Percentiles rank a stretch among this genome's conserved stretches.
These are phyloP conservation scores for Cucurbita ficifolia DNA, from an alignment of 306 rosid genomes.

Conservation along the genomic window DNA sequence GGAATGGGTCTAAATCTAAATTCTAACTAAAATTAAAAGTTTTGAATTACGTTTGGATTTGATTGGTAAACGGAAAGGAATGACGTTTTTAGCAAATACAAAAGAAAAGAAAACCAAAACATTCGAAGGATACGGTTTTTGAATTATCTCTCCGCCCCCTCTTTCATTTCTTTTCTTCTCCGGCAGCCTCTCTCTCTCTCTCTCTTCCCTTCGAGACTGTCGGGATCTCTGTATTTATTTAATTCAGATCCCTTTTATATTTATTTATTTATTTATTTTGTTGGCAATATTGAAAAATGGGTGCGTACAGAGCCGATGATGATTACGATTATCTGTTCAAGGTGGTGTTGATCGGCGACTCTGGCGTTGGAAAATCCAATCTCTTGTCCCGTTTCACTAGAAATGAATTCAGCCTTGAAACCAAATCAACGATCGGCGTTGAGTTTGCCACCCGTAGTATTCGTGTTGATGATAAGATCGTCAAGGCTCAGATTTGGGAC, in stretches of 20 bases:
- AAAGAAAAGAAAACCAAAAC: not conserved
- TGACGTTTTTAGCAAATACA: not conserved
- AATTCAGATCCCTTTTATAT: not conserved
- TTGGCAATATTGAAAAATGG: constrained; percentile 19
- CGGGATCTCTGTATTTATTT: not conserved
- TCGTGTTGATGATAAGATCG: constrained; percentile 68
- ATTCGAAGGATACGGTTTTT: constrained; percentile 3
- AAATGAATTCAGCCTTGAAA: constrained; percentile 66
- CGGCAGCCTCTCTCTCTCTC: constrained; percentile 6
- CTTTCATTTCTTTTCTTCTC: not conserved
- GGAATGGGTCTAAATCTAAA: not conserved
- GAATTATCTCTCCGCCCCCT: not conserved
- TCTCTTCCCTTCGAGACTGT: not conserved
- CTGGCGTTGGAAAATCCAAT: constrained; percentile 75
- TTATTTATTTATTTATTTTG: too few relatives aligned
- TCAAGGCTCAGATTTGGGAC: constrained; percentile 91
- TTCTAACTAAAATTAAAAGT: not conserved
- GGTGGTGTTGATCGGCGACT: constrained; percentile 77
- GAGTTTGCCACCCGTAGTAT: constrained; percentile 78
- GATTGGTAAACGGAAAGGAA: not conserved
- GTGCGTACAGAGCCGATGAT: constrained; percentile 65
- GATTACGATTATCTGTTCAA: constrained; percentile 71
- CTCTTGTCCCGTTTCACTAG: constrained; percentile 68
- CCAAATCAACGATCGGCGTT: constrained; percentile 75
- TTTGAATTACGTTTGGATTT: not conserved